Conservation (phyloP, 768 basidiomycete genomes). For the Pseudohyphozyma bogoriensis region DNA sequence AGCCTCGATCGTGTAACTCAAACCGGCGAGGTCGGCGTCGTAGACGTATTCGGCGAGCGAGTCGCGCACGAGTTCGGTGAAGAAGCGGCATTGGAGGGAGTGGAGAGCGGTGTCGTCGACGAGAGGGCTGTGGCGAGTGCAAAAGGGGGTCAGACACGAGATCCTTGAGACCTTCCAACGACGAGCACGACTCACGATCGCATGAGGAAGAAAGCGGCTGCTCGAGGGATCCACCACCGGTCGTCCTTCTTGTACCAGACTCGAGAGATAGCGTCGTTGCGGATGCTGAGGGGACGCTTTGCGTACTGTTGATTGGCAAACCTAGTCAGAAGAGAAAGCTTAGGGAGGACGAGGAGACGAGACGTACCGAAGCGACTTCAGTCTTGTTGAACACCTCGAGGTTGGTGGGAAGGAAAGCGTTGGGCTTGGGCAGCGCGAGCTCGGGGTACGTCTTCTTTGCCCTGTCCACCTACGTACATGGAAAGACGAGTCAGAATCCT, state of each 20-base stretch:
- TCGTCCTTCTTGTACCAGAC: conserved; percentile 98
- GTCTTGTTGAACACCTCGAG: conserved; percentile 66
- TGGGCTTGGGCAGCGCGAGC: conserved; percentile 68
- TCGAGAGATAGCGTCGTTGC: conserved; percentile 57
- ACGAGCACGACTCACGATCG: conserved; percentile 47
- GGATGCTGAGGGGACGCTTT: conserved; percentile 63
- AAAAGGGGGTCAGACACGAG: not conserved
- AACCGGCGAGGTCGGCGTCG: conserved; percentile 82
- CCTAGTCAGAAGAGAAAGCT: conserved; percentile 8
- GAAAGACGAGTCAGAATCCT: not conserved
- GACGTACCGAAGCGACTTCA: conserved; percentile 52
- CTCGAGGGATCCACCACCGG: conserved; percentile 88
- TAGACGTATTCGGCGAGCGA: conserved; percentile 83
- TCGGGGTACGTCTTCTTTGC: conserved; percentile 50
- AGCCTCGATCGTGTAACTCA: conserved; percentile 58
- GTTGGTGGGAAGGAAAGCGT: conserved; percentile 81
- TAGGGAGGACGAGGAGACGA: not conserved
- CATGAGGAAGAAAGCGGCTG: conserved; percentile 62
- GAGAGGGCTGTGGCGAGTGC: conserved; percentile 34
- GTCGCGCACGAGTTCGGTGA: conserved; percentile 74
- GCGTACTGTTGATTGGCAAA: conserved; percentile 63
- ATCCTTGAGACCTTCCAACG: no score
- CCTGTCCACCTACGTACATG: not conserved
- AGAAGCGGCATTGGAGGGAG: conserved; percentile 65
- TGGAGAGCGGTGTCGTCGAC: conserved; percentile 50